Evolutionary conservation across 345 rosid genomes (phyloP).

Genomic region (Arabis alpina): DNA sequence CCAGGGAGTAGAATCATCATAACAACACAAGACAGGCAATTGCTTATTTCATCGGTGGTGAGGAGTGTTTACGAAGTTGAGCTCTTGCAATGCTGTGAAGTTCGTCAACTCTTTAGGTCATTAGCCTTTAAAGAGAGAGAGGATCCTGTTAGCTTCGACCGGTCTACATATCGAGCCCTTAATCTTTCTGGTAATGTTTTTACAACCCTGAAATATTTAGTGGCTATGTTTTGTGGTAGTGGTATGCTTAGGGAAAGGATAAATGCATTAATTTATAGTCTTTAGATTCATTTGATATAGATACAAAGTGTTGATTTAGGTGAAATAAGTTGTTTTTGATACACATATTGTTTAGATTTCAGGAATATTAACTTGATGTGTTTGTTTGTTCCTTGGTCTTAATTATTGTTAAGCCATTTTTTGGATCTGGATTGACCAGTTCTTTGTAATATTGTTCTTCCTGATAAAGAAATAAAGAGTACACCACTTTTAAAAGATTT

Average conservation of each 20-base stretch:
- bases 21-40: slow-evolving; percentile 39
- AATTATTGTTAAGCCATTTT: slow-evolving; percentile 12
- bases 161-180: slow-evolving; percentile 20
- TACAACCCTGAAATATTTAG: slow-evolving; percentile 18
- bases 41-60: slow-evolving; percentile 25
- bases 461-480: slow-evolving; percentile 11
- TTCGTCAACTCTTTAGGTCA: slow-evolving; percentile 39
- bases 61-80: slow-evolving; percentile 39
- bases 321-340: background rate
- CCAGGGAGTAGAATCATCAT: slow-evolving; percentile 42
- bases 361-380: slow-evolving; percentile 30
- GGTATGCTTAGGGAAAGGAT: slow-evolving; percentile 28
- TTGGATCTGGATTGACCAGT: background rate
- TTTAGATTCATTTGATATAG: slow-evolving; percentile 6
- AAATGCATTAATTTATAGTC: slow-evolving; percentile 21
- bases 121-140: slow-evolving; percentile 35
- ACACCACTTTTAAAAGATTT: background rate
- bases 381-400: slow-evolving; percentile 22
- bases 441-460: slow-evolving; percentile 10
- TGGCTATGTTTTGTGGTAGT: slow-evolving; percentile 31
- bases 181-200: slow-evolving; percentile 11
- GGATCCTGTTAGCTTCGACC: slow-evolving; percentile 27
- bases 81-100: slow-evolving; percentile 29
- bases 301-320: slow-evolving; percentile 7
- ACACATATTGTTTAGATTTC: slow-evolving; percentile 4